Percentiles rank a stretch among this genome's conserved stretches.
Conservation (phyloP, 2,329 filamentous ascomycete species). For the Akanthomyces muscarius region DNA sequence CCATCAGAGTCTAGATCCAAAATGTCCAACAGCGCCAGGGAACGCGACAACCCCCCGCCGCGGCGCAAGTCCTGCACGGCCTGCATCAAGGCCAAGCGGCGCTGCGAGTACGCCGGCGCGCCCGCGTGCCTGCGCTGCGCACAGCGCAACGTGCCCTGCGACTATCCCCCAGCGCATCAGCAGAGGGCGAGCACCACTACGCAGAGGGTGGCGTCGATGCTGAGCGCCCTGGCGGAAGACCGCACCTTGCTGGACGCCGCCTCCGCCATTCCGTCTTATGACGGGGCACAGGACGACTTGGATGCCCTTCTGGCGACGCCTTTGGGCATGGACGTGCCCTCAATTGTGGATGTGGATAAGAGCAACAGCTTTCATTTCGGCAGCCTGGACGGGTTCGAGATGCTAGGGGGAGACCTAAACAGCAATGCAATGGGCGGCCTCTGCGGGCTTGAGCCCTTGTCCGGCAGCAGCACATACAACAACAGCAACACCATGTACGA, state of each 20-base stretch:
- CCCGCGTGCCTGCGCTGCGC: slow-evolving; percentile 51
- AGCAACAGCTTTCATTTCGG: slow-evolving; percentile 8
- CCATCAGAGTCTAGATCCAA: not conserved
- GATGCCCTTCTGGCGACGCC: not conserved
- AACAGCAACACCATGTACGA: not conserved
- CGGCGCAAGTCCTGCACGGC: slow-evolving; percentile 53
- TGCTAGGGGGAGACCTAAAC: slow-evolving; percentile 21
- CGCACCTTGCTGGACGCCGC: not conserved
- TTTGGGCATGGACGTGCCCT: not conserved
- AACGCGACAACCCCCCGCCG: slow-evolving; percentile 42
- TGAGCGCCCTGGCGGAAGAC: not conserved
- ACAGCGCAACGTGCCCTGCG: slow-evolving; percentile 44
- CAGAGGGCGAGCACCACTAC: slow-evolving; percentile 1
- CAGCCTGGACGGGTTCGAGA: slow-evolving; percentile 17
- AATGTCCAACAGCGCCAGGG: slow-evolving; percentile 19
- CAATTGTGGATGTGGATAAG: not conserved
- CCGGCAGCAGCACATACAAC: not conserved
- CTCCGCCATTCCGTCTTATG: not conserved
- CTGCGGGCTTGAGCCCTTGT: not conserved
- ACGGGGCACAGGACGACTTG: not conserved
- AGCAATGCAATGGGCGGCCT: slow-evolving; percentile 6
- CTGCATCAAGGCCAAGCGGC: slow-evolving; percentile 55
- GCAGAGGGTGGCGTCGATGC: not conserved
- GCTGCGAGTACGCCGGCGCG: slow-evolving; percentile 45
- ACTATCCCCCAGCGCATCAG: slow-evolving; percentile 31